Conservation (phyloP, 345 rosid species). For the Gossypium turneri region DNA sequence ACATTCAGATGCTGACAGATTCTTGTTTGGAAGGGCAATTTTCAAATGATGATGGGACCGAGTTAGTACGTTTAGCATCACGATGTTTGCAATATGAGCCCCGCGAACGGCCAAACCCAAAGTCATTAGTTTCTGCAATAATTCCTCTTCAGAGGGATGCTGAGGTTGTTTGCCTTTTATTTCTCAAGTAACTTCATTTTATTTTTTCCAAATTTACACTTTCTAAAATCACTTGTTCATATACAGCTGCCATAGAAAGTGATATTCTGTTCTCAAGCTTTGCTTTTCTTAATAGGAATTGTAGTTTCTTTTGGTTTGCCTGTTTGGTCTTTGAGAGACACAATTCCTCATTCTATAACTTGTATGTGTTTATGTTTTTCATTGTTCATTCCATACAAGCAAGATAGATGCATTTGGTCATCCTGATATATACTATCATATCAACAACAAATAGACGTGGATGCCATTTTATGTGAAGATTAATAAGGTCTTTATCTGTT, state of each 20-base stretch:
- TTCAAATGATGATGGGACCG: slow-evolving; percentile 78
- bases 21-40: slow-evolving; percentile 95
- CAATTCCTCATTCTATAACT: background rate
- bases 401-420: background rate
- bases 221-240: background rate
- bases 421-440: background rate
- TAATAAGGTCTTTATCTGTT: background rate
- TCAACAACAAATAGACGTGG: background rate
- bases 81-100: slow-evolving; percentile 92
- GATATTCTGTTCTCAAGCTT: background rate
- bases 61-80: slow-evolving; percentile 83
- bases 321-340: background rate
- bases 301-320: background rate
- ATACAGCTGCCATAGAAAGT: background rate
- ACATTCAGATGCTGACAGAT: slow-evolving; percentile 80
- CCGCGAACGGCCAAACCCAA: slow-evolving; percentile 84
- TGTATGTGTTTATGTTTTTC: background rate
- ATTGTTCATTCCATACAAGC: background rate
- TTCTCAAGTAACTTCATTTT: slow-evolving; percentile 19
- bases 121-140: slow-evolving; percentile 67
- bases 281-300: background rate
- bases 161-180: slow-evolving; percentile 45
- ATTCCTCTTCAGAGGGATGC: slow-evolving; percentile 81
- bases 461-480: slow-evolving; percentile 3
- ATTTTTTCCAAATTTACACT: background rate